Conservation (phyloP, 257 asterid species). For the Penstemon newberryi region DNA sequence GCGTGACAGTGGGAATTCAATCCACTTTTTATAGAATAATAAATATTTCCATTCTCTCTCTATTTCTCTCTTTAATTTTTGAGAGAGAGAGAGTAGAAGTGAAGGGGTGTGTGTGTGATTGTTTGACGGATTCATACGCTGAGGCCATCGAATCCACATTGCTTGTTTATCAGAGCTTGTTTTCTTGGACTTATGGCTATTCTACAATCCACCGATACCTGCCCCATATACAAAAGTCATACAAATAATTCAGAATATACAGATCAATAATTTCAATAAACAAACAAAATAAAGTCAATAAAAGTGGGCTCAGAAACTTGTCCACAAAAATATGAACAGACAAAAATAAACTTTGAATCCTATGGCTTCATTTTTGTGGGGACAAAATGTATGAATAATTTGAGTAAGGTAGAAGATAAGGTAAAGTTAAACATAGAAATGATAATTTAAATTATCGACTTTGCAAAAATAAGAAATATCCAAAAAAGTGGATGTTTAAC, state of each 20-base stretch:
- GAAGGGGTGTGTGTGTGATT: background rate
- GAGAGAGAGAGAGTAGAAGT: background rate
- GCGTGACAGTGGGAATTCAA: slow-evolving; percentile 22
- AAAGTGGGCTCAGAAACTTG: background rate
- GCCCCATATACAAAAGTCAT: slow-evolving; percentile 18
- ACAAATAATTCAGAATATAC: background rate
- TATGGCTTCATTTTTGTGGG: too few relatives aligned
- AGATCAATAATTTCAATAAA: slow-evolving; percentile 8
- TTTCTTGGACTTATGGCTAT: slow-evolving; percentile 84
- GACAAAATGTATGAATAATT: too few relatives aligned
- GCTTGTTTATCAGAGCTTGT: slow-evolving; percentile 72
- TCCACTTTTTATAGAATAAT: background rate
- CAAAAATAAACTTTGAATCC: background rate
- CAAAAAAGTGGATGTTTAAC: too few relatives aligned
- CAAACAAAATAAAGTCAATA: slow-evolving; percentile 13
- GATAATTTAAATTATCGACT: background rate
- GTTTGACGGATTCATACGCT: slow-evolving; percentile 49
- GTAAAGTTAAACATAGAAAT: background rate
- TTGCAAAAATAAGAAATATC: too few relatives aligned
- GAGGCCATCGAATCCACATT: slow-evolving; percentile 93
- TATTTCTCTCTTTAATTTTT: background rate
- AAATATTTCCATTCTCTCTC: background rate
- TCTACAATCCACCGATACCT: slow-evolving; percentile 88
- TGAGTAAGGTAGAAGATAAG: too few relatives aligned
- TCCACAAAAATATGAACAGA: background rate